Evolutionary conservation across 345 rosid genomes (phyloP).

Genomic region (Microthlaspi erraticum): DNA sequence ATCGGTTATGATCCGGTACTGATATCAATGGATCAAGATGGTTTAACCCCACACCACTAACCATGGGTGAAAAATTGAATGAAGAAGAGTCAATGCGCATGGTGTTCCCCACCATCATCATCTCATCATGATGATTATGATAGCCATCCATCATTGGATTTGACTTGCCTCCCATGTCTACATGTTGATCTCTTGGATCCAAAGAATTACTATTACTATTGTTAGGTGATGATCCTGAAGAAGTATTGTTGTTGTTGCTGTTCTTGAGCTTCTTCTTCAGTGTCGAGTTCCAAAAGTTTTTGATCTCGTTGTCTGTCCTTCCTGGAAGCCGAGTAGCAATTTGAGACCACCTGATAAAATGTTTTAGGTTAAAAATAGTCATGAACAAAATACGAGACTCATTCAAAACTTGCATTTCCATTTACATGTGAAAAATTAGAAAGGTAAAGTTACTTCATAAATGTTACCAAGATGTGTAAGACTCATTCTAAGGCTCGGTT

Average conservation of each 20-base stretch:
- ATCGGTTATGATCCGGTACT: slow-evolving; percentile 39
- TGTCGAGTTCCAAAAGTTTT: slow-evolving; percentile 94
- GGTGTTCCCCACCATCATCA: slow-evolving; percentile 49
- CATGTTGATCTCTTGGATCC: slow-evolving; percentile 50
- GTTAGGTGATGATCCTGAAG: slow-evolving; percentile 63
- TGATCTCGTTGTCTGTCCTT: slow-evolving; percentile 89
- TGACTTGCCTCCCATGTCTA: slow-evolving; percentile 43
- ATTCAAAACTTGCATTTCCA: background rate
- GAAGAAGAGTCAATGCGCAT: slow-evolving; percentile 61
- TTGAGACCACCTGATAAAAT: slow-evolving; percentile 78
- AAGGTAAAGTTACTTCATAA: background rate
- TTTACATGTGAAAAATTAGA: background rate
- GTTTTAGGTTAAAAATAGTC: background rate
- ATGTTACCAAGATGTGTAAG: background rate
- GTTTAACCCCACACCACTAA: slow-evolving; percentile 35
- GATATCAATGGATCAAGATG: slow-evolving; percentile 54
- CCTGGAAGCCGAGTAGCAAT: slow-evolving; percentile 94
- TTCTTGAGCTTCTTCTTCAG: slow-evolving; percentile 71
- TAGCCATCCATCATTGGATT: slow-evolving; percentile 47
- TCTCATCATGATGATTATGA: slow-evolving; percentile 51
- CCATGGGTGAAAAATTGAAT: slow-evolving; percentile 47
- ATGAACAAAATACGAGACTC: background rate
- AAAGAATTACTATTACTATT: slow-evolving; percentile 59
- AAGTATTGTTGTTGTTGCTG: slow-evolving; percentile 37
- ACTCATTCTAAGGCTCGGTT: background rate